phyloP scores from a whole-genome alignment of 371 early-diverging fungal species.

The Chytridium lagenaria region DNA sequence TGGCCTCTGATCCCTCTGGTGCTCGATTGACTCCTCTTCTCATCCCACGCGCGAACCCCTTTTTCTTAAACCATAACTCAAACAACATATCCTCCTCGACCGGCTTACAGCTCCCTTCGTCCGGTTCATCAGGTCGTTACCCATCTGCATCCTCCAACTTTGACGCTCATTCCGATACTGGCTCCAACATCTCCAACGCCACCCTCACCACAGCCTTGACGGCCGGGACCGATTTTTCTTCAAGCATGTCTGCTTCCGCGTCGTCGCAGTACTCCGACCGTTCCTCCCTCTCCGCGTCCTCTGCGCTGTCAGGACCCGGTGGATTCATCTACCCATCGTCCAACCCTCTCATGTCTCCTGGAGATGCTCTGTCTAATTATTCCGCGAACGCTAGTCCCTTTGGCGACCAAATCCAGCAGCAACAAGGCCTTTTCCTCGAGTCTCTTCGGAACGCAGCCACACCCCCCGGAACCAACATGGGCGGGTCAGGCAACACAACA shows the following conservation, averaged over 20 bases:
- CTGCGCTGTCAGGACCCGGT: neutral
- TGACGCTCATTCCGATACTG: neutral
- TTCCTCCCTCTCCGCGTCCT: neutral
- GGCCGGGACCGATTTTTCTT: neutral
- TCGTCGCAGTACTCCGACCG: neutral
- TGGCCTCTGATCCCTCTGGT: no score
- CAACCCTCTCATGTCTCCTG: neutral
- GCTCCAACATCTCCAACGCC: neutral
- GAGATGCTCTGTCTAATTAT: no score
- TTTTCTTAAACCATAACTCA: neutral
- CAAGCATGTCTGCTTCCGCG: neutral
- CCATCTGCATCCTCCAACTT: neutral
- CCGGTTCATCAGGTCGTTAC: neutral
- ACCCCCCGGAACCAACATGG: no score
- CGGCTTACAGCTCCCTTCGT: neutral
- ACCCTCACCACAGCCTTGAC: conserved; percentile 9
- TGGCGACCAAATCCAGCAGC: no score
- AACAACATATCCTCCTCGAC: no score
- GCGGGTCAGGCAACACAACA: neutral
- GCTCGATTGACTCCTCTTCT: no score
- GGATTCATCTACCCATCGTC: neutral
- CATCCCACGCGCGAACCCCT: no score
- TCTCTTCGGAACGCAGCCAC: no score
- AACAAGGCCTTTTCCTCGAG: no score
- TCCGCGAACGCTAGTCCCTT: no score